Percentiles rank a stretch among this genome's conserved stretches.
Evolutionary conservation across 2,329 filamentous ascomycete genomes (phyloP).

Genomic region (Trichoderma semiorbis): DNA sequence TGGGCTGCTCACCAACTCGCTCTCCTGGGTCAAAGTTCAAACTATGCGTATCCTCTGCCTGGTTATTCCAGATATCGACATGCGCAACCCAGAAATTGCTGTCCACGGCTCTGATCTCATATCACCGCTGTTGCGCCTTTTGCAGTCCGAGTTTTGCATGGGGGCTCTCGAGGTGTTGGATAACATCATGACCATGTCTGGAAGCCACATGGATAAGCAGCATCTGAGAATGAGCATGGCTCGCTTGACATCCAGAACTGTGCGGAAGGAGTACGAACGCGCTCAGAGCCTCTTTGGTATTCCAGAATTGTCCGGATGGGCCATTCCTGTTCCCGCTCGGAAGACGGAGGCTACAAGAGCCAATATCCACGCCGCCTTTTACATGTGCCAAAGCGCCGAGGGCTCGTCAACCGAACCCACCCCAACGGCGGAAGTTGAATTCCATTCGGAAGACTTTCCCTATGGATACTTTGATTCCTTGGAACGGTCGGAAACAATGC

Average conservation of each 20-base stretch:
- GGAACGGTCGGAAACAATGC: slow-evolving; percentile 84
- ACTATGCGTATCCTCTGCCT: slow-evolving; percentile 86
- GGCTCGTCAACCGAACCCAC: slow-evolving; percentile 56
- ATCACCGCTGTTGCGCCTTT: slow-evolving; percentile 79
- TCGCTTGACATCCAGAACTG: slow-evolving; percentile 75
- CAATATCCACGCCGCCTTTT: slow-evolving; percentile 95
- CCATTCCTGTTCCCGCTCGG: slow-evolving; percentile 85
- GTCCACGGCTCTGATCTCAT: slow-evolving; percentile 92
- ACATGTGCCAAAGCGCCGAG: slow-evolving; percentile 75
- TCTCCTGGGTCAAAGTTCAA: slow-evolving; percentile 86
- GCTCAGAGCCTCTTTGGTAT: slow-evolving; percentile 96
- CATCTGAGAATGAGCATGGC: slow-evolving; percentile 99
- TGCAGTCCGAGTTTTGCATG: slow-evolving; percentile 92
- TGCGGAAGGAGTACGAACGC: slow-evolving; percentile 90
- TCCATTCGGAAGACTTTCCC: slow-evolving; percentile 84
- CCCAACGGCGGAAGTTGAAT: slow-evolving; percentile 83
- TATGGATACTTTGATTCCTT: slow-evolving; percentile 71
- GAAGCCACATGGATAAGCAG: slow-evolving; percentile 87
- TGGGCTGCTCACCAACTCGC: slow-evolving; percentile 83
- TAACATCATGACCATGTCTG: slow-evolving; percentile 91
- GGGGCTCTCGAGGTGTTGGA: slow-evolving; percentile 89
- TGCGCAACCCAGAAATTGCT: slow-evolving; percentile 85
- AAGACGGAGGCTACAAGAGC: slow-evolving; percentile 82
- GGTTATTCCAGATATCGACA: slow-evolving; percentile 85
- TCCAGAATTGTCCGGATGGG: slow-evolving; percentile 93